phyloP scores from a whole-genome alignment of 2,329 filamentous ascomycete species.

The Fusarium chuoi region DNA sequence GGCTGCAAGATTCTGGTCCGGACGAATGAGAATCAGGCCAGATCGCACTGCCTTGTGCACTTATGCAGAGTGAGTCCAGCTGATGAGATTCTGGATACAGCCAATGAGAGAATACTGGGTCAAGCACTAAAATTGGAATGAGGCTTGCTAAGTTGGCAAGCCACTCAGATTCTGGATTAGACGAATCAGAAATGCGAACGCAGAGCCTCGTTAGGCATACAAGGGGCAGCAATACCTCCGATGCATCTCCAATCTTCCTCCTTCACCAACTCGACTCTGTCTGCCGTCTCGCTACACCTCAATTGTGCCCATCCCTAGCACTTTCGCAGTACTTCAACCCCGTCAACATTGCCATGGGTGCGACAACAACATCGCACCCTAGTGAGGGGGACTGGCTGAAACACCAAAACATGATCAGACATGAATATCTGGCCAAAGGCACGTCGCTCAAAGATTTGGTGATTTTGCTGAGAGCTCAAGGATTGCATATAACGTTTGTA shows the following conservation, averaged over 20 bases:
- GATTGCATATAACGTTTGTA: fast-evolving
- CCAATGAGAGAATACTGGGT: fast-evolving
- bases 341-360: too few species aligned
- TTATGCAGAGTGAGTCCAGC: too few species aligned
- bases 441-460: background rate
- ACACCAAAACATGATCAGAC: background rate
- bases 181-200: background rate
- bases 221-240: too few species aligned
- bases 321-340: too few species aligned
- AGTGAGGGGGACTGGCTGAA: background rate
- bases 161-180: background rate
- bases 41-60: too few species aligned
- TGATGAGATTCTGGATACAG: fast-evolving
- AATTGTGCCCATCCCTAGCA: too few species aligned
- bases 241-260: too few species aligned
- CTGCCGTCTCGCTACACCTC: too few species aligned
- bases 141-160: fast-evolving
- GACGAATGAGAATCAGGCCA: too few species aligned
- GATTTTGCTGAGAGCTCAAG: background rate
- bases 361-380: fast-evolving
- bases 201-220: background rate
- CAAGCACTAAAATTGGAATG: fast-evolving
- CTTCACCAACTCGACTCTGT: too few species aligned
- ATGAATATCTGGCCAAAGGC: background rate
- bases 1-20: too few species aligned